phyloP scores from a whole-genome alignment of 331 rosid species.

The Pyracantha coccinea region DNA sequence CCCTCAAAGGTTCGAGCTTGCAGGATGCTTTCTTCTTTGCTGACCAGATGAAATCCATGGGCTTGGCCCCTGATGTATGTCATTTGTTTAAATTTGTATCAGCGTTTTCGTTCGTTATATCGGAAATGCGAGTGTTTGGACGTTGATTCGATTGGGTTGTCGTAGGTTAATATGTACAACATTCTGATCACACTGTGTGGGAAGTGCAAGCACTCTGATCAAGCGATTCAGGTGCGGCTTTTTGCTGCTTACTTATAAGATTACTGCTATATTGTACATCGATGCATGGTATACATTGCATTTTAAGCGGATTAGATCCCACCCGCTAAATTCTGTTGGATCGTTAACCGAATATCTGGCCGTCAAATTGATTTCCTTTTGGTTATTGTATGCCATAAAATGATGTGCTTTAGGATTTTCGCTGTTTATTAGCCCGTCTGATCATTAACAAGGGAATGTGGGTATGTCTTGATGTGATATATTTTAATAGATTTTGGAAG shows the following conservation, averaged over 20 bases:
- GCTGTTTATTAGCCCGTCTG: no score
- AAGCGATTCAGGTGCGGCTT: constrained; percentile 61
- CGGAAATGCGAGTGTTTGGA: not conserved
- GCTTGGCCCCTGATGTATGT: constrained; percentile 82
- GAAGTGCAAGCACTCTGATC: constrained; percentile 69
- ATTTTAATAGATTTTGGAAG: constrained; percentile 64
- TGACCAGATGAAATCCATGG: constrained; percentile 80
- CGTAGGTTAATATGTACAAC: constrained; percentile 68
- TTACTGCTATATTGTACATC: not conserved
- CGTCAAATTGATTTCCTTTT: no score
- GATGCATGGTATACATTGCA: no score
- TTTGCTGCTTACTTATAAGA: not conserved
- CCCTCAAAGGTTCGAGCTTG: constrained; percentile 67
- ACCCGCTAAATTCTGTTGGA: no score
- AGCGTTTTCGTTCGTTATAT: not conserved
- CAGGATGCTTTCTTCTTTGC: constrained; percentile 72
- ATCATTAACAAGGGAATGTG: not conserved
- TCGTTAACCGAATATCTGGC: no score
- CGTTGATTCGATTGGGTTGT: not conserved
- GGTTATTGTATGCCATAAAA: no score
- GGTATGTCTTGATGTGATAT: not conserved
- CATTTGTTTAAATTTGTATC: not conserved
- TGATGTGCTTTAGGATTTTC: no score
- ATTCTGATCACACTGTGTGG: constrained; percentile 76
- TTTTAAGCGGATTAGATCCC: no score